Conservation (phyloP, 2,329 filamentous ascomycete genomes). For the Colletotrichum lentis region DNA sequence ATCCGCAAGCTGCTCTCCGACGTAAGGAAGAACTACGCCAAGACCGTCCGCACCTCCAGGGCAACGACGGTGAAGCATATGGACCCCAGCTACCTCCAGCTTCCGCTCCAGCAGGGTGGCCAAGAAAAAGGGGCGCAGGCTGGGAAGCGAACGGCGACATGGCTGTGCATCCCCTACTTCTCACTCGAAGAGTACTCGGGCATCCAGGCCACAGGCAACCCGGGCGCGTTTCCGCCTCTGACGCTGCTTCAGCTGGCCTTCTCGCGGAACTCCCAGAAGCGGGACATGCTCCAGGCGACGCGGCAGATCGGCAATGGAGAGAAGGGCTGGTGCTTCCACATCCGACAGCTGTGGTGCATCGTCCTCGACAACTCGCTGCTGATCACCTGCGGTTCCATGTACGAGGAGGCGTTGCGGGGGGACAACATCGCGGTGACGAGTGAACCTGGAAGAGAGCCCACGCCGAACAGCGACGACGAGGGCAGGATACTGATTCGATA, state of each 20-base stretch:
- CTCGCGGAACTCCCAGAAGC: constrained; percentile 48
- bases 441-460: constrained; percentile 43
- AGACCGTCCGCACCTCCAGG: constrained; percentile 49
- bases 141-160: constrained; percentile 44
- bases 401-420: constrained; percentile 46
- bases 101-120: constrained; percentile 43
- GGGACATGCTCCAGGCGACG: constrained; percentile 59
- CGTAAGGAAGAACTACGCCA: constrained; percentile 50
- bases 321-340: constrained; percentile 55
- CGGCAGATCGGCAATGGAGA: constrained; percentile 49
- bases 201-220: constrained; percentile 44
- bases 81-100: constrained; percentile 52
- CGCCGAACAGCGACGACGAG: constrained; percentile 25
- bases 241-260: constrained; percentile 56
- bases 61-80: constrained; percentile 53
- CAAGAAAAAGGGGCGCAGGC: constrained; percentile 37
- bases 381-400: constrained; percentile 54
- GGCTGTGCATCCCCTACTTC: constrained; percentile 60
- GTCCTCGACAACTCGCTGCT: constrained; percentile 54
- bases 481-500: constrained; percentile 48
- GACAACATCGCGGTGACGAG: constrained; percentile 45
- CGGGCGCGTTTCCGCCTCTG: constrained; percentile 51
- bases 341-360: constrained; percentile 59
- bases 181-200: constrained; percentile 55
- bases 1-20: constrained; percentile 49